Evolutionary conservation across 352 stramenopile species (phyloP).

Genomic region (Halophytophthora batemanensis): DNA sequence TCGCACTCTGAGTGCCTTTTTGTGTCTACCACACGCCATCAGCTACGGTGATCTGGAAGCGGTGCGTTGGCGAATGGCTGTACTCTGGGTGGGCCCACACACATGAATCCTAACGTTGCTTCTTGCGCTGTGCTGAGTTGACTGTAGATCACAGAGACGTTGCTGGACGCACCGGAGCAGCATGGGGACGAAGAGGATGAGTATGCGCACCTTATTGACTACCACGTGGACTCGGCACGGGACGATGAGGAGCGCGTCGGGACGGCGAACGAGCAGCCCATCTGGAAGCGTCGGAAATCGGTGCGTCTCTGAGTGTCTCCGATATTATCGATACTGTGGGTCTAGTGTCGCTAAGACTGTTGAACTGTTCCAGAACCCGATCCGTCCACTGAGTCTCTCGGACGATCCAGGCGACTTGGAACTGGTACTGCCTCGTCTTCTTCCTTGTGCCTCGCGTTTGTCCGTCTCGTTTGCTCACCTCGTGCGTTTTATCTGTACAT

Average conservation of each 20-base stretch:
- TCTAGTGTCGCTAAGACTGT: not conserved
- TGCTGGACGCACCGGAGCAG: slow-evolving; percentile 60
- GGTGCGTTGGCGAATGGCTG: slow-evolving; percentile 18
- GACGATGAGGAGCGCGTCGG: slow-evolving; percentile 21
- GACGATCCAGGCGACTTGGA: slow-evolving; percentile 55
- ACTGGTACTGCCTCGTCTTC: slow-evolving; percentile 24
- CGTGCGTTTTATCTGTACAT: not conserved
- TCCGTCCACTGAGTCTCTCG: slow-evolving; percentile 33
- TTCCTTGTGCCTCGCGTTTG: not conserved
- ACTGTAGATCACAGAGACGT: slow-evolving; percentile 62
- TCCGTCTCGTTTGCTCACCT: not conserved
- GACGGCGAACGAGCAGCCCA: slow-evolving; percentile 20
- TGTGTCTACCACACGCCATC: slow-evolving; percentile 67
- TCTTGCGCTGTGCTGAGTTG: not conserved
- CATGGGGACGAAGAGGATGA: slow-evolving; percentile 43
- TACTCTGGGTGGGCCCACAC: not conserved
- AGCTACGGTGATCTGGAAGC: slow-evolving; percentile 70
- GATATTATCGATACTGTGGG: not conserved
- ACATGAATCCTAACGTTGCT: not conserved
- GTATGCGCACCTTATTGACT: slow-evolving; percentile 67
- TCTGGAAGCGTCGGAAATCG: slow-evolving; percentile 51
- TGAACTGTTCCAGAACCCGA: slow-evolving; percentile 26
- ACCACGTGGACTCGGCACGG: slow-evolving; percentile 58
- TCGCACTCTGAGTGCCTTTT: slow-evolving; percentile 60
- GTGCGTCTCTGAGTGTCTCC: slow-evolving; percentile 7